Base-by-base conservation (phyloP, 352 stramenopile genomes). In the Elongisporangium undulatum region DNA sequence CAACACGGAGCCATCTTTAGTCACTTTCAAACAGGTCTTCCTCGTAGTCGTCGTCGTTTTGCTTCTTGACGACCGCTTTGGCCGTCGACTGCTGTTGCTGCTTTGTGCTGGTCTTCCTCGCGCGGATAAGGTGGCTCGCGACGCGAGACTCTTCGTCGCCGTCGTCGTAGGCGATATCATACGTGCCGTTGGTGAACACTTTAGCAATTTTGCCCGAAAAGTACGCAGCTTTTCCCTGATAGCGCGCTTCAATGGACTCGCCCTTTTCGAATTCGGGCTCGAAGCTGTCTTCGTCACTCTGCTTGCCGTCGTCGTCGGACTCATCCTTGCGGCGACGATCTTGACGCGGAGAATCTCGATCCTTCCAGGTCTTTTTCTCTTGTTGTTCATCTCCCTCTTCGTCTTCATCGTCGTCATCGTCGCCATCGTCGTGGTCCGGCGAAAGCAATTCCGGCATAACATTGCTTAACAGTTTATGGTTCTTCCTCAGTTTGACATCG, bases 101-200 rank as follows among this genome's bases (percentile, higher is more conserved):
- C 21, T 52, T n/a, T 20, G 23, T 17, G 49, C 26, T 41, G 6
- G 54, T 23, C 16, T 57, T 34, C 17, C 66, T 9, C 0, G 51
- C 39, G 2, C 79, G 78, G 24, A 92, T 85, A 0, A 90, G 58
- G 4, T 66, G 56, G 49, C 66, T 29, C 15, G 68, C 59, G 7
- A 94, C 82, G 22, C 74, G 77, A 13, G 66, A 64, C 60, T 94
- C 82, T 17, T 82, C 61, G 55, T 94, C 80, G 15, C 82, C 81
- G 55, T 94, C 82, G 59, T 91, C 79, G 67, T 92, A 94, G 9
- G 62, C 57, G 39, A 94, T 70, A 65, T 92, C 81, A 49, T 64
- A 87, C 23, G 68, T 67, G 13, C 74, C 72, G 23, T 92, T 78
- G n/a, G 67, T 56, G 51, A 81, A 66, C 24, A 85, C 75, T 5